A percentile compares a stretch with the other conserved stretches of the same genome.
These are phyloP conservation scores for Candida tibetensis DNA, from an alignment of 805 yeast species.

Conservation along the genomic window DNA sequence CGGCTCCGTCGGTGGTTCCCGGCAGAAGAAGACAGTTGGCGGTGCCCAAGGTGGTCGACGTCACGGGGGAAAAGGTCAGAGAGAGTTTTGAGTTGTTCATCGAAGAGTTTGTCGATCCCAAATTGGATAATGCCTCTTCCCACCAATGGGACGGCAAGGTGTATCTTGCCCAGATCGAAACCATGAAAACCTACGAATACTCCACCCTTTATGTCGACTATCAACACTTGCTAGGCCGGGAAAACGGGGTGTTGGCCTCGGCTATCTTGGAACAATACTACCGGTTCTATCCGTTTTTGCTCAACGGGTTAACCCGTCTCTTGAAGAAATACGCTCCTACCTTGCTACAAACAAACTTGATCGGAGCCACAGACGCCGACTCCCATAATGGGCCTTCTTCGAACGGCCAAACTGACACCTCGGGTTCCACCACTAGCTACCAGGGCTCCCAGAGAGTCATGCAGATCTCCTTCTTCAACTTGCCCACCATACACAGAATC, in stretches of 20 bases:
- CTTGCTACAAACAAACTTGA: slow-evolving; percentile 42
- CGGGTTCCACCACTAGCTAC: slow-evolving; percentile 38
- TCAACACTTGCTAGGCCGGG: slow-evolving; percentile 68
- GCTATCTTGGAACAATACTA: slow-evolving; percentile 92
- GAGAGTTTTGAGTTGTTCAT: slow-evolving; percentile 86
- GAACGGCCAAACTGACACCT: slow-evolving; percentile 25
- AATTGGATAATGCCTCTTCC: slow-evolving; percentile 30
- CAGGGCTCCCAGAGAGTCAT: slow-evolving; percentile 68
- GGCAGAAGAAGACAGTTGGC: slow-evolving; percentile 58
- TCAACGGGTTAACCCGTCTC: slow-evolving; percentile 68
- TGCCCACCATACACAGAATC: slow-evolving; percentile 78
- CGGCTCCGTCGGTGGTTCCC: slow-evolving; percentile 15
- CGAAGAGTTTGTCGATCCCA: slow-evolving; percentile 53
- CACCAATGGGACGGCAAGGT: slow-evolving; percentile 51
- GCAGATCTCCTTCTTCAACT: slow-evolving; percentile 83
- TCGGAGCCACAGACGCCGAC: slow-evolving; percentile 40
- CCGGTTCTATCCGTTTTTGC: slow-evolving; percentile 83
- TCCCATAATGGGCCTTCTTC: slow-evolving; percentile 10
- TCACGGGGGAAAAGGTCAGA: slow-evolving; percentile 89
- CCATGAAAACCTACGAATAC: slow-evolving; percentile 73
- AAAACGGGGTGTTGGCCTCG: slow-evolving; percentile 82
- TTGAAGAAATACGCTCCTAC: slow-evolving; percentile 75
- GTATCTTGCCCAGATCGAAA: slow-evolving; percentile 76
- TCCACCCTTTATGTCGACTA: slow-evolving; percentile 83
- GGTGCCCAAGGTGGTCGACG: slow-evolving; percentile 84